Conservation (phyloP, 176 grass and related monocot genomes). For the Rhynchospora breviuscula region DNA sequence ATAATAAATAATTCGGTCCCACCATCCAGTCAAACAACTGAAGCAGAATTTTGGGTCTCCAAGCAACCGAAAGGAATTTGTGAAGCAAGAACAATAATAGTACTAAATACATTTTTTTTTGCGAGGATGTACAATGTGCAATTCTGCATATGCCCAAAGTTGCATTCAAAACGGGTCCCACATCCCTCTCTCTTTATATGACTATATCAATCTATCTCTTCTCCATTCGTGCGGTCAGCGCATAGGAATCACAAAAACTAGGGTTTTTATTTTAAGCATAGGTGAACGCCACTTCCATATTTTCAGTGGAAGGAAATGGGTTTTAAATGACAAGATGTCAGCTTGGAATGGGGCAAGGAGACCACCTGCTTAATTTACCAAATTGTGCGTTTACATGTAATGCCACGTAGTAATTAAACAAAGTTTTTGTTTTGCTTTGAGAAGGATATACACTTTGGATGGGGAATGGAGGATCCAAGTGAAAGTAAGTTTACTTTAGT, state of each 20-base stretch:
- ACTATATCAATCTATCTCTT: background rate
- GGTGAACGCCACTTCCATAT: slow-evolving; percentile 40
- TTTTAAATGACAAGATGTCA: slow-evolving; percentile 92
- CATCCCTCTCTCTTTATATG: background rate
- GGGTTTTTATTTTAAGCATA: slow-evolving; percentile 24
- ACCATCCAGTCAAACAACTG: background rate
- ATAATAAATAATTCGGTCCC: background rate
- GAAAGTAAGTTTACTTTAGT: background rate
- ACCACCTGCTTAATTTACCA: slow-evolving; percentile 32
- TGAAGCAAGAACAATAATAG: background rate
- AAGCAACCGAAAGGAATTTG: slow-evolving; percentile 7
- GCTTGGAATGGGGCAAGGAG: slow-evolving; percentile 62
- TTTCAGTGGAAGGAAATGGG: slow-evolving; percentile 62
- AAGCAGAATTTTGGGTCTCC: background rate
- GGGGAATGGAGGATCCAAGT: background rate
- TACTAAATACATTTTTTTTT: background rate
- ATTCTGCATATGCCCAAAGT: slow-evolving; percentile 20
- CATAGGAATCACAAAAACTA: slow-evolving; percentile 72
- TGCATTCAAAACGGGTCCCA: slow-evolving; percentile 28
- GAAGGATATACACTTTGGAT: background rate
- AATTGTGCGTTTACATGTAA: slow-evolving; percentile 2
- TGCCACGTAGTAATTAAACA: slow-evolving; percentile 2
- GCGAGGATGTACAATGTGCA: background rate
- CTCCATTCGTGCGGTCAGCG: slow-evolving; percentile 94
- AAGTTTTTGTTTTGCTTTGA: background rate